Percentiles rank a stretch among this genome's conserved stretches.
Evolutionary conservation across 2,329 filamentous ascomycete genomes (phyloP).

Genomic region (Apiospora koreana): DNA sequence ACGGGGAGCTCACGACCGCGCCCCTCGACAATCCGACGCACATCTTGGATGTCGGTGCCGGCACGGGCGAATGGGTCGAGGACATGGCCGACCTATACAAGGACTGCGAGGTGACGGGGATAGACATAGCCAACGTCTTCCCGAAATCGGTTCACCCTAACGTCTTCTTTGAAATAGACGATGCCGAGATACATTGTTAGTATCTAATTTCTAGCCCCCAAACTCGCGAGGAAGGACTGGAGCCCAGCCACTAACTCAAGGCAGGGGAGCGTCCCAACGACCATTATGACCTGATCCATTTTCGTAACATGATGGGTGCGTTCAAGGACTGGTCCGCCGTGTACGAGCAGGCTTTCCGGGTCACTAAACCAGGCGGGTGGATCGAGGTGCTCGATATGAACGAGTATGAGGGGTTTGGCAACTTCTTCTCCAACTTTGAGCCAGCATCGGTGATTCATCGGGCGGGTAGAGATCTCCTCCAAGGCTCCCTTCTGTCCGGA

Average conservation of each 20-base stretch:
- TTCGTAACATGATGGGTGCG: constrained; percentile 56
- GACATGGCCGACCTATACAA: constrained; percentile 56
- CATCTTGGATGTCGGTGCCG: constrained; percentile 61
- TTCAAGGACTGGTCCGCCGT: constrained; percentile 58
- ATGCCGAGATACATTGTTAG: constrained; percentile 55
- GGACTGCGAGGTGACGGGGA: constrained; percentile 57
- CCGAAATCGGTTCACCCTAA: constrained; percentile 58
- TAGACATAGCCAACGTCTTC: constrained; percentile 60
- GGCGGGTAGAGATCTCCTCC: constrained; percentile 41
- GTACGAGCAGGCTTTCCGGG: constrained; percentile 53
- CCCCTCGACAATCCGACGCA: constrained; percentile 41
- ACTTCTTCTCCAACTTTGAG: constrained; percentile 42
- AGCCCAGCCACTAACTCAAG: not conserved
- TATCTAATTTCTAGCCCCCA: not conserved
- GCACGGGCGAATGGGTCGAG: constrained; percentile 55
- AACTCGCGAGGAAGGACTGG: not conserved
- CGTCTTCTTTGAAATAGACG: constrained; percentile 61
- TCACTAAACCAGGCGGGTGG: constrained; percentile 58
- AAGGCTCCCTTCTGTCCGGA: constrained; percentile 46
- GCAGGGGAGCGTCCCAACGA: constrained; percentile 48
- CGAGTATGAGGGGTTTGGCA: constrained; percentile 40
- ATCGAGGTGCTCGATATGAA: constrained; percentile 58
- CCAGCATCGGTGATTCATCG: constrained; percentile 46
- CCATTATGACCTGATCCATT: constrained; percentile 57
- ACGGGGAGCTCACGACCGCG: constrained; percentile 46